Conservation (phyloP, 306 rosid species). For the Begonia fuchsioides region DNA sequence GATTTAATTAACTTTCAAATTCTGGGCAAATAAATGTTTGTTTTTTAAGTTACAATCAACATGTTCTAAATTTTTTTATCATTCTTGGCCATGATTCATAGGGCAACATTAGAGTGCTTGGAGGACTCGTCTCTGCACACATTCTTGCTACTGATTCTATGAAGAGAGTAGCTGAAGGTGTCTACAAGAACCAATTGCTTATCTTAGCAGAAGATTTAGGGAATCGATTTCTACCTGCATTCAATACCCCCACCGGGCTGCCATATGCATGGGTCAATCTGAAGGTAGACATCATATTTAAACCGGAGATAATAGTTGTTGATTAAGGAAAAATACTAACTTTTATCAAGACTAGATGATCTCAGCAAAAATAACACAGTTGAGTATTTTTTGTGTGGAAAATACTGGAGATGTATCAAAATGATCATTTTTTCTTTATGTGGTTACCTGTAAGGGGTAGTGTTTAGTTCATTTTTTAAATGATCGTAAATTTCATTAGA, state of each 20-base stretch:
- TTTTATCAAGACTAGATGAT: no score
- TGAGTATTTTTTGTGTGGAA: no score
- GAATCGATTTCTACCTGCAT: slow-evolving; percentile 74
- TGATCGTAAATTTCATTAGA: no score
- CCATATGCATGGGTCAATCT: slow-evolving; percentile 96
- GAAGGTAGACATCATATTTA: slow-evolving; percentile 33
- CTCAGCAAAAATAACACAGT: no score
- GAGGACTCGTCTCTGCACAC: slow-evolving; percentile 96
- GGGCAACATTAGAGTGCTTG: slow-evolving; percentile 98
- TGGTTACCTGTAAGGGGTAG: no score
- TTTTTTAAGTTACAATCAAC: background rate
- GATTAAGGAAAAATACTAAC: no score
- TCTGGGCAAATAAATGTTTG: slow-evolving; percentile 11
- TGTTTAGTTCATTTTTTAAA: no score
- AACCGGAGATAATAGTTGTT: no score
- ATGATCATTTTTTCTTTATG: no score
- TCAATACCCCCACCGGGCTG: slow-evolving; percentile 82
- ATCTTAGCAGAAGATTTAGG: slow-evolving; percentile 83
- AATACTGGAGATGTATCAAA: no score
- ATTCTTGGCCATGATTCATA: slow-evolving; percentile 14
- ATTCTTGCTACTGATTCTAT: slow-evolving; percentile 85
- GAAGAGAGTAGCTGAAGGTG: slow-evolving; percentile 39
- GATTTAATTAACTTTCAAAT: slow-evolving; percentile 8
- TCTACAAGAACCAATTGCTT: slow-evolving; percentile 61
- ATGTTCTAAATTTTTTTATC: no score